Percentiles rank a stretch among this genome's conserved stretches.
These are phyloP conservation scores for Phytopythium litorale DNA, from an alignment of 352 stramenopile species.

Conservation along the genomic window DNA sequence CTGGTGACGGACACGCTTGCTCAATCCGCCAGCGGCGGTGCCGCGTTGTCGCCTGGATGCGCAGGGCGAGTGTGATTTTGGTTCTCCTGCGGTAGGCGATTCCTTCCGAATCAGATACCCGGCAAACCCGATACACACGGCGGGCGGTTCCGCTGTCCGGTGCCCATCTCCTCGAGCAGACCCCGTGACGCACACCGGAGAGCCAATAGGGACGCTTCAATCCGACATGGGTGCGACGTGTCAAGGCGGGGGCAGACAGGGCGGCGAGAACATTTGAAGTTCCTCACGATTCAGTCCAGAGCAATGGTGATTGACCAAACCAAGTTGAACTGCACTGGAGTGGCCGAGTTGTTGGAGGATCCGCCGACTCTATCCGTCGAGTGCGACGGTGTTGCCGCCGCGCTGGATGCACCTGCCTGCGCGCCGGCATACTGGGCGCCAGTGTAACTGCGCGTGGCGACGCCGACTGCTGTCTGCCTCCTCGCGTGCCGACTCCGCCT, in stretches of 20 bases:
- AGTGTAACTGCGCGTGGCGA: neutral
- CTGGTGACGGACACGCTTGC: neutral
- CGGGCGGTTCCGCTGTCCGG: neutral
- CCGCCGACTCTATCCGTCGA: neutral
- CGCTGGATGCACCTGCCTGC: neutral
- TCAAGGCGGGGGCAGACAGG: neutral
- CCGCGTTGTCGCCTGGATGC: too few species aligned
- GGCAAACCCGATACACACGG: neutral
- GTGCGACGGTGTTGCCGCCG: neutral
- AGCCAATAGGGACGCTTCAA: conserved; percentile 1
- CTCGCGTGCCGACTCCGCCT: too few species aligned
- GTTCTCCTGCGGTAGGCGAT: neutral
- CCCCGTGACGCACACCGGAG: conserved; percentile 7
- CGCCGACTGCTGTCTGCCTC: too few species aligned
- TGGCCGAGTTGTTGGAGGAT: too few species aligned
- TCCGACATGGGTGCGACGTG: conserved; percentile 1
- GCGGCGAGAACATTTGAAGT: conserved; percentile 1
- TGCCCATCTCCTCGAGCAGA: neutral
- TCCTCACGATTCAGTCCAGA: neutral
- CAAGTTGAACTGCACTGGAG: neutral
- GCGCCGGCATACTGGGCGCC: neutral
- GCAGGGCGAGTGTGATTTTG: too few species aligned
- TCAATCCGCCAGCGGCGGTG: too few species aligned
- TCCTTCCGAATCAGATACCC: conserved; percentile 2
- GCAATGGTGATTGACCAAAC: conserved; percentile 1